Evolutionary conservation across 169 alveolate species (phyloP).

Genomic region (Cryptosporidium andersoni): DNA sequence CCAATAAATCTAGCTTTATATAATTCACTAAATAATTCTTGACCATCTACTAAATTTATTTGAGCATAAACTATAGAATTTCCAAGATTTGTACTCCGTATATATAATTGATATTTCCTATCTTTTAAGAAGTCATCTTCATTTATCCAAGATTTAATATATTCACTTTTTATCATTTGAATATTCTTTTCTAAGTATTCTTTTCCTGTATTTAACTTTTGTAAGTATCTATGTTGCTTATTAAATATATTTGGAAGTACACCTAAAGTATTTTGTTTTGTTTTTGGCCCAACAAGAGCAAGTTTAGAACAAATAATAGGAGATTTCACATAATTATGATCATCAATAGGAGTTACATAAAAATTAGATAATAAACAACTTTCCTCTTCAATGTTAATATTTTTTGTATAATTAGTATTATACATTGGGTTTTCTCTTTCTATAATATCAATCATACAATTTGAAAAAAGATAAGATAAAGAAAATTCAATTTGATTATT

Average conservation of each 20-base stretch:
- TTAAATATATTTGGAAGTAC: constrained; percentile 4
- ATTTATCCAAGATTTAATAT: background rate
- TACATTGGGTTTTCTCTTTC: background rate
- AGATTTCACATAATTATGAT: constrained; percentile 19
- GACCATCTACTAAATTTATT: background rate
- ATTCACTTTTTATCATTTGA: background rate
- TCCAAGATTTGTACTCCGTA: constrained; percentile 3
- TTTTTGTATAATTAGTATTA: background rate
- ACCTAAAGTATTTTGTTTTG: constrained; percentile 1
- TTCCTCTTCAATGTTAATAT: background rate
- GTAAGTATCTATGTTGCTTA: constrained; percentile 9
- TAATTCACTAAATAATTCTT: constrained; percentile 54
- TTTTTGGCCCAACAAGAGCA: constrained; percentile 20
- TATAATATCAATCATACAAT: too few relatives aligned
- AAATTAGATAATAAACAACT: constrained; percentile 4
- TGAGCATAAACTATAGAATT: constrained; percentile 13
- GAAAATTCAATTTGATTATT: too few relatives aligned
- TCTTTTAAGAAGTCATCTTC: background rate
- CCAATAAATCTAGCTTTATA: constrained; percentile 24
- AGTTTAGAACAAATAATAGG: constrained; percentile 39
- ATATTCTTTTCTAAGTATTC: constrained; percentile 3
- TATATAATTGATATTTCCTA: too few relatives aligned
- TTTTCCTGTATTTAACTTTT: constrained; percentile 36
- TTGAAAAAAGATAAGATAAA: too few relatives aligned
- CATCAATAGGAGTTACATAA: constrained; percentile 6